A percentile compares a stretch with the other conserved stretches of the same genome.
Conservation (phyloP, 257 asterid genomes). For the Solanum chiquidenum region DNA sequence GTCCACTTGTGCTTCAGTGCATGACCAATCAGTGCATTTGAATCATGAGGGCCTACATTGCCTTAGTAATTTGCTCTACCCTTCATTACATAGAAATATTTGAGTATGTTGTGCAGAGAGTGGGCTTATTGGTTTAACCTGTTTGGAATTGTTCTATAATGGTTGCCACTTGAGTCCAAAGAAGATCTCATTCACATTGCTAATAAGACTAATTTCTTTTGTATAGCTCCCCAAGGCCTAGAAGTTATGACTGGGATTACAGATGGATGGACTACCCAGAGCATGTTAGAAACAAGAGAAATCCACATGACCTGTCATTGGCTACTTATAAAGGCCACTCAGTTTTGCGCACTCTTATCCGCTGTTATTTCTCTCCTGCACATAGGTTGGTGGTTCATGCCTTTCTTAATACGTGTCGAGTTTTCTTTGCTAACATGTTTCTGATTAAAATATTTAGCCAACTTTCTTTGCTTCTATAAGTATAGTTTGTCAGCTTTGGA, state of each 20-base stretch:
- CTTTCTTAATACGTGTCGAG: not conserved
- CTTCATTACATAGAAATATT: not conserved
- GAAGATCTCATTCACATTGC: not conserved
- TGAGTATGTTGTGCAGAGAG: not conserved
- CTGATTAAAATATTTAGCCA: not conserved
- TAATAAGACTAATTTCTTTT: slow-evolving; percentile 5
- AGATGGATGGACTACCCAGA: slow-evolving; percentile 83
- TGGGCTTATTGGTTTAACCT: not conserved
- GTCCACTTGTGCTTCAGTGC: not conserved
- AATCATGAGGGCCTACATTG: not conserved
- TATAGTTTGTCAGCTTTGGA: not conserved
- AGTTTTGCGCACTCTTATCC: slow-evolving; percentile 84
- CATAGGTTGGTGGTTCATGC: slow-evolving; percentile 39
- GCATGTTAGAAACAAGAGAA: slow-evolving; percentile 26
- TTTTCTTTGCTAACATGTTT: not conserved
- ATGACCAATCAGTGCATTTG: not conserved
- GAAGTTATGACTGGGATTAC: slow-evolving; percentile 67
- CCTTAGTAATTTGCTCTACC: not conserved
- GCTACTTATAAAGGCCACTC: slow-evolving; percentile 80
- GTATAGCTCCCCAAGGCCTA: slow-evolving; percentile 45
- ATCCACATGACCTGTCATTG: slow-evolving; percentile 60
- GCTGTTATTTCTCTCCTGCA: slow-evolving; percentile 89
- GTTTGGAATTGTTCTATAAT: not conserved
- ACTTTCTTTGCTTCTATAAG: not conserved
- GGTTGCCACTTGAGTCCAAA: not conserved